Conservation (phyloP, 2,329 filamentous ascomycete genomes). For the Trichoderma endophyticum region DNA sequence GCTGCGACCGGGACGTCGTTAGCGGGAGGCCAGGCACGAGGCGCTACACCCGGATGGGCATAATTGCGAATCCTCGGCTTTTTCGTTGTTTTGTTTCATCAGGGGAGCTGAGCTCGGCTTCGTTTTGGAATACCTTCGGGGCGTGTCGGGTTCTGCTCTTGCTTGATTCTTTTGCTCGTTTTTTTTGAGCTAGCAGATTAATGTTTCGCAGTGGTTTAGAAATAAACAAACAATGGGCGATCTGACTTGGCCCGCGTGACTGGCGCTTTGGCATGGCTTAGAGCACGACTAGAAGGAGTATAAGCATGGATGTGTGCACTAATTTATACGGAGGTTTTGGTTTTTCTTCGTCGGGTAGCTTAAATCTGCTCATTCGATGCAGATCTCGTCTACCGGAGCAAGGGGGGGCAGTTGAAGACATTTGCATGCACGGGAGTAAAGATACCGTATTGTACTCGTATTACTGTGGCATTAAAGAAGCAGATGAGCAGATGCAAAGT, state of each 20-base stretch:
- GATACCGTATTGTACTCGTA: background rate
- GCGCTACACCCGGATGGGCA: background rate
- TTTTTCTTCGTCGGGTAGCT: background rate
- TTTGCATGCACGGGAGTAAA: background rate
- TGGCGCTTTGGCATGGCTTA: background rate
- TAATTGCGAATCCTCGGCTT: background rate
- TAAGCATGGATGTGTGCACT: background rate
- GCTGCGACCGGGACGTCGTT: background rate
- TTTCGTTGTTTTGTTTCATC: conserved; percentile 14
- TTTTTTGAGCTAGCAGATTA: background rate
- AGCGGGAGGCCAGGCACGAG: background rate
- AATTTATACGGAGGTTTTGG: background rate
- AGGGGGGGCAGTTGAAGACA: background rate
- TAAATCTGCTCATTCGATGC: background rate
- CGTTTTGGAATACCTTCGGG: background rate
- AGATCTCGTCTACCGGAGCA: background rate
- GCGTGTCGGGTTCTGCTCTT: background rate
- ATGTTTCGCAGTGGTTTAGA: background rate
- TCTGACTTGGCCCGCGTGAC: conserved; percentile 1
- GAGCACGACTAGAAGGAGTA: background rate
- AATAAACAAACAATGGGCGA: conserved; percentile 1
- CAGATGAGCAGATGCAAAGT: too few relatives aligned
- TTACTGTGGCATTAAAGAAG: background rate
- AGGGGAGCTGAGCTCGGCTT: background rate
- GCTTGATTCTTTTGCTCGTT: background rate